Evolutionary conservation across 768 basidiomycete genomes (phyloP), one percentile per base, ranked within the genome.

Genomic region (Panus rudis): DNA sequence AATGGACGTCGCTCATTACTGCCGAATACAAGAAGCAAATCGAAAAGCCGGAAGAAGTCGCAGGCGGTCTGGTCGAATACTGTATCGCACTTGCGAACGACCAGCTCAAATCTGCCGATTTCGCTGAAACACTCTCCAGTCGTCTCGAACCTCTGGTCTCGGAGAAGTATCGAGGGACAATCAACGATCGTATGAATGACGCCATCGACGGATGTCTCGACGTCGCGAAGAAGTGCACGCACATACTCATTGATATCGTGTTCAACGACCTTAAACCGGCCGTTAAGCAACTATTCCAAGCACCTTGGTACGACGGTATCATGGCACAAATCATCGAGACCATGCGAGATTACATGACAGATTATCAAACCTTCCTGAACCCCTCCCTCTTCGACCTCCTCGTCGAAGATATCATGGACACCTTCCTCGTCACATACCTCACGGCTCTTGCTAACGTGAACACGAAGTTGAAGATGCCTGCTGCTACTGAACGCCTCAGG

Each of bases 121-220:
- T 84, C 55, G 80, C 86, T 14, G 96, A 98, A 65, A 78, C 84
- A 2, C 73, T 98, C 2, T 77, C 88, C 19, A 79, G 73, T 8
- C 81, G 94, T 22, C 67, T 98, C 20, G 94, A 98, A 64, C 80
- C 86, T 2, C 77, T 97, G 37, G 93, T 98, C 4, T 91, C 87
- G 7, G 84, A 87, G 57, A 98, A 97, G 66, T 98, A 98, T 63
- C 73, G 84, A 33, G 72, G 67, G 12, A 71, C 77, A 4, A 94
- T 98, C 55, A 81, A 77, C 52, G 90, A 92, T 55, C 76, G 81
- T 33, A 70, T 98, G 40, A 97, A 96, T 67, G 87, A 94, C 50
- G 92, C 93, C 25, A 97, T 98, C 52, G 94, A 99, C 59, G 96
- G 96, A 3, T 98, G 93, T 63, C 77, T 98, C 49, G 96, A 99